Evolutionary conservation across 345 rosid species (phyloP).

Genomic region (Linum tenue): DNA sequence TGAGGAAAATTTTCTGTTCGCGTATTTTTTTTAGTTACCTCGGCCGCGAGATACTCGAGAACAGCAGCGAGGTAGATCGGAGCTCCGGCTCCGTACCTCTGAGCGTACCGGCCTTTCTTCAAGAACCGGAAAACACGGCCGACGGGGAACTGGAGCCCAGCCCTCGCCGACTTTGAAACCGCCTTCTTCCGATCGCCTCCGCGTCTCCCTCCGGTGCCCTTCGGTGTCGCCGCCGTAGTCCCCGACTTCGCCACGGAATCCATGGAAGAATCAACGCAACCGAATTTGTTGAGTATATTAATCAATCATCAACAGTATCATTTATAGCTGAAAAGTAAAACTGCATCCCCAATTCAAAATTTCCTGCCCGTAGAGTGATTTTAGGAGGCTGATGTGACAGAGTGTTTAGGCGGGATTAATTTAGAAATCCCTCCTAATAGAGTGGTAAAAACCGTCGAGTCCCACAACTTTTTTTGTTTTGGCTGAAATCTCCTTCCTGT

Average conservation of each 20-base stretch:
- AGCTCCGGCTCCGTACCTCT: slow-evolving; percentile 14
- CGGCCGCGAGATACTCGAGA: slow-evolving; percentile 23
- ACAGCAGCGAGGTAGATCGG: slow-evolving; percentile 19
- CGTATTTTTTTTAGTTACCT: slow-evolving; percentile 1
- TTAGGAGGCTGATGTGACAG: too few species aligned
- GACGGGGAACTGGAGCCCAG: slow-evolving; percentile 21
- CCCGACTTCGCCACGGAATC: not conserved
- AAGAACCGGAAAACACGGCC: slow-evolving; percentile 17
- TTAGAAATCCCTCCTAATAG: too few species aligned
- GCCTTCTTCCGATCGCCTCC: slow-evolving; percentile 18
- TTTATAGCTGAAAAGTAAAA: too few species aligned
- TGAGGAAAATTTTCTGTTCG: not conserved
- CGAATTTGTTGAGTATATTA: too few species aligned
- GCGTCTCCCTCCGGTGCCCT: slow-evolving; percentile 21
- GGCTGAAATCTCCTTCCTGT: too few species aligned
- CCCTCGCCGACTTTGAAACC: slow-evolving; percentile 13
- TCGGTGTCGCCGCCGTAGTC: slow-evolving; percentile 4
- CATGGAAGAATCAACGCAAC: not conserved
- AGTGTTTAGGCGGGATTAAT: too few species aligned
- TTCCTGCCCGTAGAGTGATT: too few species aligned
- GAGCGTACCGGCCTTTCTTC: slow-evolving; percentile 19
- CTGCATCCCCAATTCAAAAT: too few species aligned
- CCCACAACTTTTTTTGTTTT: too few species aligned
- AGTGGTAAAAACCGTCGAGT: too few species aligned
- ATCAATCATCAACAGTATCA: too few species aligned